Conservation (phyloP, 495 filamentous ascomycete genomes). For the Trichoderma parareesei region DNA sequence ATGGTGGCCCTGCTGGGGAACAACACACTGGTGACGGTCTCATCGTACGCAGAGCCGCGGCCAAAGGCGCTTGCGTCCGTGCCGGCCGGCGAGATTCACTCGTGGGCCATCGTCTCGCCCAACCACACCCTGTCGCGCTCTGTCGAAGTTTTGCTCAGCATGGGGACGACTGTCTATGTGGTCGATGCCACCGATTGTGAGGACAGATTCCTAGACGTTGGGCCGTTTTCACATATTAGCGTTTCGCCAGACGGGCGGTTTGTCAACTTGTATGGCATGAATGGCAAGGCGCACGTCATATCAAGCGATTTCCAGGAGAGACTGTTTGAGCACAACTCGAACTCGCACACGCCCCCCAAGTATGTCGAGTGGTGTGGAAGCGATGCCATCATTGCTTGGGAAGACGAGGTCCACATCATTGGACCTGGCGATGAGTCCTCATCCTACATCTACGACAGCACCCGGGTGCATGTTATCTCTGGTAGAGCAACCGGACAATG, state of each 20-base stretch:
- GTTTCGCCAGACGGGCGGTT: conserved; percentile 88
- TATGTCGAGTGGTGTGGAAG: conserved; percentile 95
- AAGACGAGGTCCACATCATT: conserved; percentile 95
- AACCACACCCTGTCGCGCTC: conserved; percentile 87
- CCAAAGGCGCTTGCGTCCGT: conserved; percentile 73
- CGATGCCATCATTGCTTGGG: conserved; percentile 91
- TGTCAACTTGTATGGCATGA: conserved; percentile 74
- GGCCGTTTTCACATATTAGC: conserved; percentile 82
- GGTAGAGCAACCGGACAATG: conserved; percentile 40
- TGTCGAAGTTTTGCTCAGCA: conserved; percentile 86
- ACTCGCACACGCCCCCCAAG: conserved; percentile 74
- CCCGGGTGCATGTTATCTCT: conserved; percentile 75
- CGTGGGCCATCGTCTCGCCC: conserved; percentile 86
- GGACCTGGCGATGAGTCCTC: conserved; percentile 73
- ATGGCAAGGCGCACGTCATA: conserved; percentile 87
- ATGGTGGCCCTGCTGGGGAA: conserved; percentile 91
- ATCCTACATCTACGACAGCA: conserved; percentile 79
- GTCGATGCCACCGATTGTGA: conserved; percentile 84
- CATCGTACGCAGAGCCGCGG: conserved; percentile 82
- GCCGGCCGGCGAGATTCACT: conserved; percentile 70
- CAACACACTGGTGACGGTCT: conserved; percentile 78
- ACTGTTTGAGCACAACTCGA: conserved; percentile 84
- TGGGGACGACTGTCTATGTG: conserved; percentile 74
- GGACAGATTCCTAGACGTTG: conserved; percentile 81
- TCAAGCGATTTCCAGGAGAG: conserved; percentile 89